Evolutionary conservation across 805 yeast species (phyloP).

Genomic region (Ogataea saltuana): DNA sequence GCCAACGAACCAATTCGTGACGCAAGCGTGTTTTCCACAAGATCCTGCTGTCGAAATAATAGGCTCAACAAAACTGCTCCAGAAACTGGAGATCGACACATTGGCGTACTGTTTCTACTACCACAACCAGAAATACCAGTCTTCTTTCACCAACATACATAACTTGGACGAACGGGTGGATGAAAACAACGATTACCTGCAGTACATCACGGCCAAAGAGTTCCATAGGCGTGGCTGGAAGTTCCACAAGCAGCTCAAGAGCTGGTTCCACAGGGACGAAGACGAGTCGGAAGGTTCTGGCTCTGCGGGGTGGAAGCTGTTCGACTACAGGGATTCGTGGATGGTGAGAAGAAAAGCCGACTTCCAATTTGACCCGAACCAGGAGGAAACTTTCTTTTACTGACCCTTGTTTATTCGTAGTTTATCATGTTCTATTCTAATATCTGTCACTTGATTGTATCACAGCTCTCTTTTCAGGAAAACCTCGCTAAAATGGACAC

Average conservation of each 20-base stretch:
- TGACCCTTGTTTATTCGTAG: no score
- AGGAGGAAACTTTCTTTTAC: conserved; percentile 32
- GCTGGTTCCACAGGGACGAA: conserved; percentile 73
- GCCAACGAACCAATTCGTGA: conserved; percentile 84
- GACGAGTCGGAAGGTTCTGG: conserved; percentile 49
- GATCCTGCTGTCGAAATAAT: conserved; percentile 71
- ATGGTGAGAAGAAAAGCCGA: conserved; percentile 44
- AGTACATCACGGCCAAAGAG: conserved; percentile 78
- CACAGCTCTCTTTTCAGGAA: conserved; percentile 54
- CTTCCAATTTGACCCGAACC: conserved; percentile 36
- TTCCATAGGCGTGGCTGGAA: conserved; percentile 80
- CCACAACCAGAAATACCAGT: conserved; percentile 40
- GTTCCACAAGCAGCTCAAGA: conserved; percentile 65
- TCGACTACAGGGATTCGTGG: conserved; percentile 64
- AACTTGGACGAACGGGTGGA: conserved; percentile 14
- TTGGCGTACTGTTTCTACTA: conserved; percentile 91
- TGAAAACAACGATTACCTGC: conserved; percentile 58
- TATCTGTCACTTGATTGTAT: not conserved
- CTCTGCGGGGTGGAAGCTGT: conserved; percentile 72
- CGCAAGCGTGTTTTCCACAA: conserved; percentile 86
- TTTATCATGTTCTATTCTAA: not conserved
- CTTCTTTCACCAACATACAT: conserved; percentile 25
- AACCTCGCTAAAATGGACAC: conserved; percentile 70
- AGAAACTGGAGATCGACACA: conserved; percentile 81
- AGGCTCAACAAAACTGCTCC: conserved; percentile 59